Percentiles rank a stretch among this genome's conserved stretches.
Evolutionary conservation across 2,329 filamentous ascomycete species (phyloP).

Genomic region (Aspergillus costaricaensis): DNA sequence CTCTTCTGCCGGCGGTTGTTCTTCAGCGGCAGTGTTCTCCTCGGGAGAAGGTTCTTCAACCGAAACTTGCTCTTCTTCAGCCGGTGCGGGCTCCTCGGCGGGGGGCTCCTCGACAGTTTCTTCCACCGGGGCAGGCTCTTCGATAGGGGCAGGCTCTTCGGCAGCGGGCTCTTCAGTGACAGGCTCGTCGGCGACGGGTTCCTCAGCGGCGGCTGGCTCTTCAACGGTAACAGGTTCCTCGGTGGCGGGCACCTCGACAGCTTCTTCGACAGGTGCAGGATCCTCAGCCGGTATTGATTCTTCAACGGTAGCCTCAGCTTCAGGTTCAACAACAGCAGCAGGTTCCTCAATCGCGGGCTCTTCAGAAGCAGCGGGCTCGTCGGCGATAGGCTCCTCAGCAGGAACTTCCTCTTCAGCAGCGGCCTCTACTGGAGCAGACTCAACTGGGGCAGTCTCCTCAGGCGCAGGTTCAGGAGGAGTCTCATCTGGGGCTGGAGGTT

Average conservation of each 20-base stretch:
- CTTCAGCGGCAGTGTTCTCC: constrained; percentile 22
- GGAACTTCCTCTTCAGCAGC: neutral
- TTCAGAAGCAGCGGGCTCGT: constrained; percentile 20
- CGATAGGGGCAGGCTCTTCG: constrained; percentile 21
- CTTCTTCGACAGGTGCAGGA: constrained; percentile 8
- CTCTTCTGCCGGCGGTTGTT: constrained; percentile 11
- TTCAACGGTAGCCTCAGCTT: constrained; percentile 16
- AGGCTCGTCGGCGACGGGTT: constrained; percentile 17
- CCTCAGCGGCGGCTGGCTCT: constrained; percentile 18
- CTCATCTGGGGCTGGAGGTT: constrained; percentile 18
- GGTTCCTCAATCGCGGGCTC: constrained; percentile 20
- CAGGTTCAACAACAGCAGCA: constrained; percentile 10
- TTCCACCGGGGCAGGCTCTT: constrained; percentile 18
- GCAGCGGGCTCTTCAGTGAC: constrained; percentile 16
- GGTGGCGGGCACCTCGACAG: constrained; percentile 15
- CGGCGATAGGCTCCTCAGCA: constrained; percentile 6
- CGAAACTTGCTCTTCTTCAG: constrained; percentile 16
- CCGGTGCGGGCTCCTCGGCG: constrained; percentile 13
- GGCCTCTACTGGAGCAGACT: constrained; percentile 5
- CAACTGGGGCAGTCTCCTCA: constrained; percentile 18
- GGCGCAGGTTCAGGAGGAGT: constrained; percentile 15
- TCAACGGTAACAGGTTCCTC: neutral
- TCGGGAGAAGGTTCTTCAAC: constrained; percentile 21
- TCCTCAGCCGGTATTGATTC: neutral
- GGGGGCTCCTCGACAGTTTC: constrained; percentile 9